Evolutionary conservation across 306 rosid genomes (phyloP), one percentile per base, ranked within the genome.

Genomic region (Datisca glomerata): DNA sequence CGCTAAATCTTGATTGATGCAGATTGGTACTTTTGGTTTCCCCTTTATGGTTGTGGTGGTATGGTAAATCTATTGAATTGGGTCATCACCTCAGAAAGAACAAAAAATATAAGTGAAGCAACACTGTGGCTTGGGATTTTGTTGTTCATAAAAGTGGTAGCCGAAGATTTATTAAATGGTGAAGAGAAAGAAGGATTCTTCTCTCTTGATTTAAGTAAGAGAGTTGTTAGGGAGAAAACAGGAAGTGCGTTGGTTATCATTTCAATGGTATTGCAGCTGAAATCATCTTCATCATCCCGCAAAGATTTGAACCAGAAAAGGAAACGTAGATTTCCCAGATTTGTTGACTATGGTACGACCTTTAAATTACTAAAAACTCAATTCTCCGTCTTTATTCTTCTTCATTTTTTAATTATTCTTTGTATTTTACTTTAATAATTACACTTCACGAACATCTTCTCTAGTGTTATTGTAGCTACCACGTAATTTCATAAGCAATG

Each of bases 11-110:
- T 0, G 21, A 21, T 28, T 47, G 45, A 8, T 34, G 2, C 54
- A 78, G 85, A 78, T 62, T 82, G 94, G 85, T 82, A 78, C 56
- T 67, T 78, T 31, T 75, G 89, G 94, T 52, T 75, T 62, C 81
- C 73, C n/a, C 73, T 69, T 12, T 72, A 75, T 57, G 51, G 46
- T 16, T 64, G 72, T 40, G 79, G 60, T 47, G 66, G 76, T 68
- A 31, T 65, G 34, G 73, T 78, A 24, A 74, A 61, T 55, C 75
- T 69, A 55, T 41, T 72, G 21, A 70, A 44, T 36, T 61, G 82
- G 71, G 39, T 33, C 45, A 23, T 56, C 57, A 19, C 43, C 37
- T 40, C 57, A 47, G 42, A 45, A 54, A 8, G 49, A 50, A 64
- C 47, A 44, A 44, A 38, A 23, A 25, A 40, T 47, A 47, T 66